Evolutionary conservation across 768 basidiomycete genomes (phyloP), one percentile per base, ranked within the genome.

Genomic region (Pleurotus tuoliensis): DNA sequence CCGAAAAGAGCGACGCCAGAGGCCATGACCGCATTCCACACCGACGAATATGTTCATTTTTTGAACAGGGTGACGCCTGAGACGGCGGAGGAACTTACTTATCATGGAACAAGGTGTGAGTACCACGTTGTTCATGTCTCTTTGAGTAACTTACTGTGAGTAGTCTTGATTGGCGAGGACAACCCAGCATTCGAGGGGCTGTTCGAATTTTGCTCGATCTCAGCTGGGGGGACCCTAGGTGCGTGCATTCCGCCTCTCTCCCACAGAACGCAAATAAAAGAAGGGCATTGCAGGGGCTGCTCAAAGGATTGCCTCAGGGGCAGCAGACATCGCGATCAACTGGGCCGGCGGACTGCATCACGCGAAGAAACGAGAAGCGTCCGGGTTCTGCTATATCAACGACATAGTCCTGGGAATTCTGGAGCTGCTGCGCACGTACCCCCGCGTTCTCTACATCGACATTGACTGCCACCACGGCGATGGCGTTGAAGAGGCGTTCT

Each of bases 141-240:
- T 34, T 34, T 34, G 30, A 11, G 4, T 34, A 16, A 44, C 18
- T 22, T 41, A 6, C 3, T n/a, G 7, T 5, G 47, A 18, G 5
- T 9, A 61, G 60, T 61, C 58, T 55, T 61, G 4, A 94, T 98
- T 18, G 97, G 96, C 34, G 97, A 99, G 64, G 97, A 99, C 70
- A 98, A 96, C 71, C 97, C 97, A 2, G 94, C 98, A 34, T 99
- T 99, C 63, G 97, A 99, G 63, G 97, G 97, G 0, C 74, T 99
- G 46, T 99, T 99, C 69, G 97, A 99, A 63, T 99, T 98, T 69
- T 98, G 97, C 68, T 95, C 96, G 3, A 99, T 99, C 64, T 98
- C 97, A 9, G 97, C 97, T n/a, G 97, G 97, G 47, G 97, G 97
- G 3, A 97, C 94, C 0, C 98, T 99, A 94, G 96, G 97, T 97